Conservation (phyloP, 2,329 filamentous ascomycete species). For the Xylariaceae sp. region DNA sequence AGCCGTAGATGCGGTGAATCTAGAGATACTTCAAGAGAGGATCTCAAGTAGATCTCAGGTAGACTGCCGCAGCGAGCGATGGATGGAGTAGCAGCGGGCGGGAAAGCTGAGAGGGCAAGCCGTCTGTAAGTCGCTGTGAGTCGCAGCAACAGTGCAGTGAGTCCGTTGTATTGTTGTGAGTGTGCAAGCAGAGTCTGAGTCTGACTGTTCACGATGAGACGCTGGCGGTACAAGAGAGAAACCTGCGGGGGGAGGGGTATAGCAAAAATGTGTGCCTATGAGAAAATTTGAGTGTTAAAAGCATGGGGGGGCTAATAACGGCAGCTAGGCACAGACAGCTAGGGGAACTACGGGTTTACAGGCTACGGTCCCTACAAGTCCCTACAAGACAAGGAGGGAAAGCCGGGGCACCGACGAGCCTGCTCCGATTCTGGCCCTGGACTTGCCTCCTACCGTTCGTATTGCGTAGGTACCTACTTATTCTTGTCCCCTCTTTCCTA, state of each 20-base stretch:
- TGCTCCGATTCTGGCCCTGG: neutral
- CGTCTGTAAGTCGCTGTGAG: too few relatives aligned
- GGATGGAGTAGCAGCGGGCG: neutral
- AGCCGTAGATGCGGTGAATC: conserved; percentile 26
- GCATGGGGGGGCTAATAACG: neutral
- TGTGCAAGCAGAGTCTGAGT: too few relatives aligned
- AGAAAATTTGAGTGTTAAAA: neutral
- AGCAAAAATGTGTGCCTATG: neutral
- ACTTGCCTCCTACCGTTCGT: neutral
- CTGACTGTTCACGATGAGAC: too few relatives aligned
- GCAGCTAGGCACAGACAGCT: too few relatives aligned
- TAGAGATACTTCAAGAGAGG: neutral
- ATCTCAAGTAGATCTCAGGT: neutral
- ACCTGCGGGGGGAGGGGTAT: neutral
- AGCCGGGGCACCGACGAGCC: too few relatives aligned
- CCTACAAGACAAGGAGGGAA: too few relatives aligned
- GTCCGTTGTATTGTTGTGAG: too few relatives aligned
- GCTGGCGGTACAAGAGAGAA: neutral
- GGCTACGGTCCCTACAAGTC: too few relatives aligned
- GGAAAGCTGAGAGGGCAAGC: neutral
- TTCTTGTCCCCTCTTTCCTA: conserved; percentile 13
- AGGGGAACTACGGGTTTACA: too few relatives aligned
- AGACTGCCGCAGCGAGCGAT: neutral
- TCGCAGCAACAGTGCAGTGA: too few relatives aligned
- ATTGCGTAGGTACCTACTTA: conserved; percentile 3